Base-by-base conservation (phyloP, 2,329 filamentous ascomycete genomes). In the Botrytis porri region DNA sequence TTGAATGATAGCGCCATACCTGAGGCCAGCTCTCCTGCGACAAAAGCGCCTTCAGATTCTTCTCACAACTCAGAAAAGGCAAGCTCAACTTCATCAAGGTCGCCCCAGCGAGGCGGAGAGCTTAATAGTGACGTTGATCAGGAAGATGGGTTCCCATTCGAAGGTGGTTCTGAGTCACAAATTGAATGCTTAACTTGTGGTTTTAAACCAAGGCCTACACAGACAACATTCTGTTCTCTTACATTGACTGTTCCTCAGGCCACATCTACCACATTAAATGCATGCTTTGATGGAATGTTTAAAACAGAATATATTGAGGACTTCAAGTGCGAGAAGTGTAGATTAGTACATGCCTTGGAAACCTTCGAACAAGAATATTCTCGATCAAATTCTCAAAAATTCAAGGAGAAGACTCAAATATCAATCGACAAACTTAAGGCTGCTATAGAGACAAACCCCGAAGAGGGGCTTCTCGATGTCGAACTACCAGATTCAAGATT, bases 281-380 rank as follows among this genome's bases (percentile, higher is more conserved):
- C 90, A 14, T 99, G 96, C 82, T 96, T 99, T 78, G 96, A 99
- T 79, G 93, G 93, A 59, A 91, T 98, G 82, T 91, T 99, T 77
- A 97, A 97, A 83, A 94, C 93, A 0, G 96, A 99, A 82, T 92
- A 94, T 81, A 98, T 99, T 76, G 95, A 98, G 75, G 96, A 97
- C 81, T 99, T 97, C 85, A 95, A 93, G 77, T 99, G 96, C 83
- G 96, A 98, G 79, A 93, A 90, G 83, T 99, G 96, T 80, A 90
- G 94, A 35, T 86, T 99, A n/a, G 83, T 93, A 61, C 92, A 97
- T 81, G 94, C 94, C 6, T 84, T 93, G 70, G 85, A 89, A 43
- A 82, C 87, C 69, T 88, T 93, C 75, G 84, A 88, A 75, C 66
- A 77, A 63, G 89, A 94, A 75, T 80, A 91, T 48, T 82, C 84